A percentile compares a stretch with the other conserved stretches of the same genome.
phyloP scores from a whole-genome alignment of 306 rosid genomes.

The Citrullus amarus region DNA sequence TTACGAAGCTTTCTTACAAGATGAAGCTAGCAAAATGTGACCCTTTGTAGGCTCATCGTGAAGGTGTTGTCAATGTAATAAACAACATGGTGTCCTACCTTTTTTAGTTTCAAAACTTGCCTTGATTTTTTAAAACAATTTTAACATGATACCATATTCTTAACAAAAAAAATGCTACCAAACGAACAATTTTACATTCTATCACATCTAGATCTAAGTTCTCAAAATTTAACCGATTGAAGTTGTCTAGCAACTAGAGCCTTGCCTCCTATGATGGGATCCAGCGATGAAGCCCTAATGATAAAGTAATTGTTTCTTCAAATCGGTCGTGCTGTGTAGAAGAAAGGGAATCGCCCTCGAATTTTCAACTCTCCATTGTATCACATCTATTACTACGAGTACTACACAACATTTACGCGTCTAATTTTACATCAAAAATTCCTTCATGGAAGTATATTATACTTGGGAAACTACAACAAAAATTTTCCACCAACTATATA shows the following conservation, averaged over 20 bases:
- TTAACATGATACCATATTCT: too few species aligned
- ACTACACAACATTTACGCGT: background rate
- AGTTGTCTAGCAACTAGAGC: background rate
- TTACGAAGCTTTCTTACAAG: too few species aligned
- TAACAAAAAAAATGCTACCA: too few species aligned
- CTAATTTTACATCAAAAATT: constrained; percentile 8
- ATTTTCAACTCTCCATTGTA: background rate
- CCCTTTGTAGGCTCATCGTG: too few species aligned
- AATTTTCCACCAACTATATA: constrained; percentile 27
- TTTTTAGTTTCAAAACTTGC: too few species aligned
- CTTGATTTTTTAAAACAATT: too few species aligned
- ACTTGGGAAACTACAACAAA: background rate
- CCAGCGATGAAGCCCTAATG: background rate
- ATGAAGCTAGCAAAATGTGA: too few species aligned
- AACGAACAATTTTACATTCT: background rate
- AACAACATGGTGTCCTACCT: too few species aligned
- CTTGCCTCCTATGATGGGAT: background rate
- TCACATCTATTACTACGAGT: background rate
- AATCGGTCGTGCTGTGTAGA: background rate
- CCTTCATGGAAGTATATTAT: background rate
- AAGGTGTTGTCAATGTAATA: too few species aligned
- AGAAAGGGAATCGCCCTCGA: background rate
- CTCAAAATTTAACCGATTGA: background rate
- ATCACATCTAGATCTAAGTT: background rate
- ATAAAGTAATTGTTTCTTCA: background rate